Base-by-base conservation (phyloP, 208 protist species). In the Crithidia thermophila region DNA sequence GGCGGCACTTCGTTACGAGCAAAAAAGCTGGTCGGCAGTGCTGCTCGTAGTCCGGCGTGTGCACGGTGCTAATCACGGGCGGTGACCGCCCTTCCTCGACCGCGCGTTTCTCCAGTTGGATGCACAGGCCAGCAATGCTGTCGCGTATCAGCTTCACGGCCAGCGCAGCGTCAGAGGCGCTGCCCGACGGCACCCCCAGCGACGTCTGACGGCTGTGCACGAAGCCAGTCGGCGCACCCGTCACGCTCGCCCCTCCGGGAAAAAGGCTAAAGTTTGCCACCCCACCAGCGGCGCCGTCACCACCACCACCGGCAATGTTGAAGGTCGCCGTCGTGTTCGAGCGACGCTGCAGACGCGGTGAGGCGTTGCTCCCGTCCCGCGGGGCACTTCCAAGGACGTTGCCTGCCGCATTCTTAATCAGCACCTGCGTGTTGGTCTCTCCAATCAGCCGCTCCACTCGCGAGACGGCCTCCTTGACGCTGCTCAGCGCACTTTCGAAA, bases 111-210 rank as follows among this genome's bases (percentile, higher is more conserved):
- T 91, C 81, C n/a, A 94, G 72, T 33, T 68, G 75, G 23, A 94
- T 87, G 51, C 81, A 75, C 42, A 94, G 71, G 7, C 88, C 84
- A 14, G 79, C 72, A 52, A 91, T 73, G 65, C 86, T 84, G 28
- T 91, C 84, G 20, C 75, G 61, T 56, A 94, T 76, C 18, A 75
- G 79, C 42, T 42, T 60, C 55, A 84, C 75, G 25, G 62, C 67
- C 8, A 72, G 43, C 20, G 46, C 16, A 5, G 33, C 18, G 31
- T 53, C 53, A 1, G 71, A 40, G 3, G 49, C 36, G 65, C 13
- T 68, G 70, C 50, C 42, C 23, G 5, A 8, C 47, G 37, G 40
- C 40, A 20, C 42, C 2, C 37, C 28, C 4, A 2, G 56, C 11
- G 72, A 61, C 20, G 70, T 27, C 56, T 76, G 61, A 14, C 42